Evolutionary conservation across 1,284 basidiomycete species (phyloP).

Genomic region (Xerocomus amazonicus): DNA sequence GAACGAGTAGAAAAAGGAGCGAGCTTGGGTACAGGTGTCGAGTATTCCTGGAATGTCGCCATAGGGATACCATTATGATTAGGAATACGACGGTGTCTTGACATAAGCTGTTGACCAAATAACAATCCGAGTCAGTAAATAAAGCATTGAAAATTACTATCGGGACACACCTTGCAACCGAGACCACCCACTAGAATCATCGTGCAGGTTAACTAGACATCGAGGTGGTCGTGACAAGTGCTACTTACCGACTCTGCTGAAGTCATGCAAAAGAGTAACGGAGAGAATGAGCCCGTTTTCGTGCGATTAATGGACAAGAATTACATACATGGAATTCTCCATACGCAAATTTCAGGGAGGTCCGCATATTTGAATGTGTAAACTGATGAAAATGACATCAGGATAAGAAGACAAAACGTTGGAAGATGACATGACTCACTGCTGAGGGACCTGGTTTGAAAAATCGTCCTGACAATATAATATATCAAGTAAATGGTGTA

Average conservation of each 20-base stretch:
- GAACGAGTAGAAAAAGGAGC: not conserved
- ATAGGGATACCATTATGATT: constrained; percentile 1
- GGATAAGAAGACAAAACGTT: not conserved
- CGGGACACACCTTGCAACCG: not conserved
- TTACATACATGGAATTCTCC: not conserved
- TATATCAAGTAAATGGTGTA: constrained; percentile 6
- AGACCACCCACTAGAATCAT: not conserved
- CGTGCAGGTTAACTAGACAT: too few species aligned
- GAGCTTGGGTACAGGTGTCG: constrained; percentile 6
- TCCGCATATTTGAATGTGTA: not conserved
- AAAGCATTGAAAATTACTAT: too few species aligned
- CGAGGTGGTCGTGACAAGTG: not conserved
- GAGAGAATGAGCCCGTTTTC: too few species aligned
- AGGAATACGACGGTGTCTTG: not conserved
- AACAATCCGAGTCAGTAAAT: too few species aligned
- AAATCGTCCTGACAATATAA: not conserved
- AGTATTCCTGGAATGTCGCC: not conserved
- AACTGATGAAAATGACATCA: not conserved
- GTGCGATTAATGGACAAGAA: too few species aligned
- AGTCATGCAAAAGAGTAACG: not conserved
- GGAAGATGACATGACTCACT: not conserved
- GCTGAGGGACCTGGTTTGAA: not conserved
- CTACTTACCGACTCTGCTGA: not conserved
- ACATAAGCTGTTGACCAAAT: not conserved
- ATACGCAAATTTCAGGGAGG: not conserved